These are phyloP conservation scores for Martensiomyces pterosporus DNA, from an alignment of 192 early-diverging fungal species.

Conservation along the genomic window DNA sequence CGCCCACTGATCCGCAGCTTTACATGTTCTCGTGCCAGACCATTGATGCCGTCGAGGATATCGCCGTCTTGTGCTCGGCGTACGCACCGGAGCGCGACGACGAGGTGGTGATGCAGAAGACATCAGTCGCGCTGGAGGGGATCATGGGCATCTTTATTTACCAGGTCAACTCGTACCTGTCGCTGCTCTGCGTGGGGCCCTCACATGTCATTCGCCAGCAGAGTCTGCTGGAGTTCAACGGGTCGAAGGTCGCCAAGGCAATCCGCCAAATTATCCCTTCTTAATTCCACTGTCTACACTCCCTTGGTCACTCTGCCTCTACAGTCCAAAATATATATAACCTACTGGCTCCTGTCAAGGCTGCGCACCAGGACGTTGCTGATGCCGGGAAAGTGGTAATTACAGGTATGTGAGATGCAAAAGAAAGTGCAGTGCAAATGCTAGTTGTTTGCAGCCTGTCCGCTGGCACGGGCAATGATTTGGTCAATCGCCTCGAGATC, in stretches of 20 bases:
- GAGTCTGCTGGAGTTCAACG: slow-evolving; percentile 48
- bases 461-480: no score
- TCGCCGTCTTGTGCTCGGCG: slow-evolving; percentile 63
- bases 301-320: no score
- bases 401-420: no score
- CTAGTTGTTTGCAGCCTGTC: no score
- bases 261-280: slow-evolving; percentile 39
- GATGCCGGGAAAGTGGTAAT: no score
- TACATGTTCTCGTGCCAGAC: slow-evolving; percentile 94
- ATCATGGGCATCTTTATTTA: slow-evolving; percentile 26
- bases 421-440: no score
- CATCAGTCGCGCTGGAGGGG: slow-evolving; percentile 18
- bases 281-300: no score
- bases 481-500: no score
- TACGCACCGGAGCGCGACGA: slow-evolving; percentile 9
- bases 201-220: slow-evolving; percentile 21
- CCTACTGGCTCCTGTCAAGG: no score
- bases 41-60: slow-evolving; percentile 88
- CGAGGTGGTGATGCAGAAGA: slow-evolving; percentile 18
- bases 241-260: slow-evolving; percentile 39
- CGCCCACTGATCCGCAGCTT: slow-evolving; percentile 81
- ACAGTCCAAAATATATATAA: slow-evolving; percentile 1
- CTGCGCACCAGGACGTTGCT: no score
- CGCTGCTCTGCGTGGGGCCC: slow-evolving; percentile 30
- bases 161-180: slow-evolving; percentile 32